phyloP scores from a whole-genome alignment of 352 stramenopile species.

The Aphanomyces stellatus region DNA sequence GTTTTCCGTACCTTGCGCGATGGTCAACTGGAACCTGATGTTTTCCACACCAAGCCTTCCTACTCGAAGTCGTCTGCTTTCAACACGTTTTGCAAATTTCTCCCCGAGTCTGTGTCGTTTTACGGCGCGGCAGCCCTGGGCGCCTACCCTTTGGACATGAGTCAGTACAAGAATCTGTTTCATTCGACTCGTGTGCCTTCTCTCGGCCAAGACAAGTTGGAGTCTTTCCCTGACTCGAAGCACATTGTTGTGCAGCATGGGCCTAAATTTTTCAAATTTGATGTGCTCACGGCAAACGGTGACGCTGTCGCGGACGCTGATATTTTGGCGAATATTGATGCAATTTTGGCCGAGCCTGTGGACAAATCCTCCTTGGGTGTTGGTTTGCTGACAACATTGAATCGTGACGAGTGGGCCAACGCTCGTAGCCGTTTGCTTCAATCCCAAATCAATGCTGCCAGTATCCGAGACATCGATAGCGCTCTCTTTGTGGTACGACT shows the following conservation, averaged over 20 bases:
- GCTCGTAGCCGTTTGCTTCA: conserved; percentile 48
- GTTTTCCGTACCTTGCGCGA: conserved; percentile 78
- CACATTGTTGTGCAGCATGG: conserved; percentile 84
- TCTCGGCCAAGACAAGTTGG: conserved; percentile 55
- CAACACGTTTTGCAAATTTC: conserved; percentile 68
- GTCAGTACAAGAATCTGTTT: conserved; percentile 88
- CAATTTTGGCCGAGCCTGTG: conserved; percentile 65
- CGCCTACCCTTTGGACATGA: conserved; percentile 88
- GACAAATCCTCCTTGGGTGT: conserved; percentile 37
- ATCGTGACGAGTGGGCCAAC: conserved; percentile 75
- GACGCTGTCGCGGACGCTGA: conserved; percentile 51
- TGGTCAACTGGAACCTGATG: conserved; percentile 69
- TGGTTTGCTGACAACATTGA: conserved; percentile 70
- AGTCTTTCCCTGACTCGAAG: conserved; percentile 38
- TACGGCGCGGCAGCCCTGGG: conserved; percentile 78
- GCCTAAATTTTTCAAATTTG: conserved; percentile 79
- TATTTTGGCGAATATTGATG: conserved; percentile 78
- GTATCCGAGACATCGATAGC: conserved; percentile 74
- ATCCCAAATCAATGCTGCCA: conserved; percentile 50
- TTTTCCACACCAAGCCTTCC: conserved; percentile 86
- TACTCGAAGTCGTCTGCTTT: conserved; percentile 69
- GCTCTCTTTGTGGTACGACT: conserved; percentile 60
- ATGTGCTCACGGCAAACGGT: conserved; percentile 67
- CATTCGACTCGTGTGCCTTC: conserved; percentile 64
- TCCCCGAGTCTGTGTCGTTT: conserved; percentile 80